These are phyloP conservation scores for Penicillium ochrochloron DNA, from an alignment of 495 filamentous ascomycete species.

Conservation along the genomic window DNA sequence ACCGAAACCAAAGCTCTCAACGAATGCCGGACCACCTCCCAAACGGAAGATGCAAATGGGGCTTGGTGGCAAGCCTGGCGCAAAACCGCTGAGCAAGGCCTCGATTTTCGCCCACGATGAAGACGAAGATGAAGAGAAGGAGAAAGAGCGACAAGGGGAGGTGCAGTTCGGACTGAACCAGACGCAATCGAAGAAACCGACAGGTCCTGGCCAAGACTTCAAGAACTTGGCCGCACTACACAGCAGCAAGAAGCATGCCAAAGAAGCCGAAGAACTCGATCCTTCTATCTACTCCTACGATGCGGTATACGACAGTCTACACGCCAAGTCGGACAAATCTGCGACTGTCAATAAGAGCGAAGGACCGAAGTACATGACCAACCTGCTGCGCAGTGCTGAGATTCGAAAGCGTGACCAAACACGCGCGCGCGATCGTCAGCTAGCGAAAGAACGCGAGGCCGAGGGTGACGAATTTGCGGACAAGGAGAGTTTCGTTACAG, in stretches of 20 bases:
- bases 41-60: conserved; percentile 45
- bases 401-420: conserved; percentile 86
- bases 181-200: conserved; percentile 23
- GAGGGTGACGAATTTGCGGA: conserved; percentile 94
- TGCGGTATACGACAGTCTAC: conserved; percentile 56
- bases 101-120: conserved; percentile 51
- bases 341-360: conserved; percentile 31
- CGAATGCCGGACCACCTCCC: conserved; percentile 30
- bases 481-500: conserved; percentile 96
- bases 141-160: conserved; percentile 25
- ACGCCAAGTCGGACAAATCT: conserved; percentile 44
- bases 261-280: conserved; percentile 53
- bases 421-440: conserved; percentile 83
- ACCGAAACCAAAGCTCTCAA: conserved; percentile 20
- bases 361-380: conserved; percentile 80
- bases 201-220: conserved; percentile 34
- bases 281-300: conserved; percentile 64
- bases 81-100: conserved; percentile 45
- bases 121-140: conserved; percentile 39
- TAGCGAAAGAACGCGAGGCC: conserved; percentile 85
- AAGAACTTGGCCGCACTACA: conserved; percentile 56
- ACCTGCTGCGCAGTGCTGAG: conserved; percentile 78
- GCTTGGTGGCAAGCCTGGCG: conserved; percentile 25
- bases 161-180: conserved; percentile 28
- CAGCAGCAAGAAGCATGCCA: conserved; percentile 51